Base-by-base conservation (phyloP, 495 filamentous ascomycete genomes). In the Xylaria scruposa region DNA sequence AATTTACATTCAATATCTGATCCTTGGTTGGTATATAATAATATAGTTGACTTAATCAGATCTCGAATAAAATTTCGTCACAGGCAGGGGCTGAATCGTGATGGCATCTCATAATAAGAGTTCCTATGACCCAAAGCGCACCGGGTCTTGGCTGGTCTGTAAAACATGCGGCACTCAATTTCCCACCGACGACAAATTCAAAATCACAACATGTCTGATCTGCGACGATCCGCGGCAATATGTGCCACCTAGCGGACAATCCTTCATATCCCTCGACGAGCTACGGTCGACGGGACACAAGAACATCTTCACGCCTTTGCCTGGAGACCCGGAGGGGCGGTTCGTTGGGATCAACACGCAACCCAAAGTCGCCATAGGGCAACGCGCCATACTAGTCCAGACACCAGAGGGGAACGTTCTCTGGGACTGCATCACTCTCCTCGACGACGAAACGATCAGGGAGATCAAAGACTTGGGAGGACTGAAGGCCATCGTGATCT, bases 211-310 rank as follows among this genome's bases (percentile, higher is more conserved):
- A 7, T 95, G 92, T 83, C 87, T 88, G 64, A 93, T 95, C 70
- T 95, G 92, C 79, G 92, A 94, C 81, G 91, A 90, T 77, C 85
- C 91, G 1, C 86, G 92, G 7, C 92, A 94, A 81, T 95, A 87
- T 77, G 87, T 91, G 0, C 89, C 89, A 4, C 81, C 85, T 0
- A 80, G 85, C 0, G 90, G 90, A 21, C 88, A 89, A 72, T 76
- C 82, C 38, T 93, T 91, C 81, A 91, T 87, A 0, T 89, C 85
- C 0, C 79, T 90, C n/a, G 68, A 73, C 15, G 74, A 77, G 19
- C 56, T 88, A 15, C 81, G 78, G 10, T 21, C 62, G 6, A 65
- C 73, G 0, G 53, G 21, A 29, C 76, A 85, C 63, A 72, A 76
- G n/a, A 88, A 89, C 68, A 78, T 76, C 72, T 89, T 80, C 33